A percentile compares a stretch with the other conserved stretches of the same genome.
Conservation (phyloP, 139 green algal genomes). For the Zygnema circumcarinatum region DNA sequence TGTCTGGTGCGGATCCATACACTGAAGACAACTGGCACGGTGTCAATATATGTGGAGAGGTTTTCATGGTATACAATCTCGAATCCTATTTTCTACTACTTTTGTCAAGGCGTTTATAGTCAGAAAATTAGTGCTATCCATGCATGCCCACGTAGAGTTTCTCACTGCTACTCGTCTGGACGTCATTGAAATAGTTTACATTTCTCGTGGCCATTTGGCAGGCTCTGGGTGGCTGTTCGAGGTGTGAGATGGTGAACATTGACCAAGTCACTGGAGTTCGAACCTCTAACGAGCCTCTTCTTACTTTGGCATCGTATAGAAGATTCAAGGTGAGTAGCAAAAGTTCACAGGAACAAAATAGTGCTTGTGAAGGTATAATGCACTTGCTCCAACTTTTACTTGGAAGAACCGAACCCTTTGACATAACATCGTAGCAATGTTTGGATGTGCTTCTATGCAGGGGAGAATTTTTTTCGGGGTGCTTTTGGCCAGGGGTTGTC, state of each 20-base stretch:
- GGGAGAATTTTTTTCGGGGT: background rate
- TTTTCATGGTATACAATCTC: constrained; percentile 9
- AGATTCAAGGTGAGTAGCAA: background rate
- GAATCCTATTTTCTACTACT: background rate
- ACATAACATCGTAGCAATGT: background rate
- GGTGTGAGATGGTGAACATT: constrained; percentile 26
- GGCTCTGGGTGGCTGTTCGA: background rate
- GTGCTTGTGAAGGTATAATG: background rate
- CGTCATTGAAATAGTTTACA: background rate
- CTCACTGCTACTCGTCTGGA: background rate
- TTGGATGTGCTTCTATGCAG: background rate
- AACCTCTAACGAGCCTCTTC: constrained; percentile 14
- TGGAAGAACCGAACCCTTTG: background rate
- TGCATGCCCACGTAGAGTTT: background rate
- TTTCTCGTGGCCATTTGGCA: constrained; percentile 1
- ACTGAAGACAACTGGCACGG: constrained; percentile 9
- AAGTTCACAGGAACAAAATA: background rate
- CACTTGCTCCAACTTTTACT: background rate
- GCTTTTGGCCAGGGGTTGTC: background rate
- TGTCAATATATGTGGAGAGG: constrained; percentile 1
- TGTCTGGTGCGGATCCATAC: background rate
- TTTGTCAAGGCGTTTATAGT: constrained; percentile 1
- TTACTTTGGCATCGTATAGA: constrained; percentile 5
- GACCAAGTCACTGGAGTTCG: background rate
- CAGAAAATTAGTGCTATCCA: background rate